These are phyloP conservation scores for Dillenia suffruticosa DNA, from an alignment of 164 flowering plant genomes.

Conservation along the genomic window DNA sequence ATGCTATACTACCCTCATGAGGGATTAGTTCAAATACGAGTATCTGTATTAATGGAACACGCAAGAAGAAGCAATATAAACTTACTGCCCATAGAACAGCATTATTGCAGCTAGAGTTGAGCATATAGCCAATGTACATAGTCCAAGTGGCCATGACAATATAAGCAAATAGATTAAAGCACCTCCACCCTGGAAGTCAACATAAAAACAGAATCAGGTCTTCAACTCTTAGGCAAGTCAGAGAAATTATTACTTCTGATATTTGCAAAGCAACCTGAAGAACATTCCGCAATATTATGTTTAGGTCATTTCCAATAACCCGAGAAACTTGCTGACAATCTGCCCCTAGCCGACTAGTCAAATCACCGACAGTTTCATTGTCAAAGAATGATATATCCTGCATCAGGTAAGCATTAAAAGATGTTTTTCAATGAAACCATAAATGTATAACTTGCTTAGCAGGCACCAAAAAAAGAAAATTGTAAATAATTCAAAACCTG, in stretches of 20 bases:
- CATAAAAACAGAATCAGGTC: constrained; percentile 11
- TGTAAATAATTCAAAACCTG: constrained; percentile 47
- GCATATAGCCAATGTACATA: constrained; percentile 67
- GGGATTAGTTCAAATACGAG: too few relatives aligned
- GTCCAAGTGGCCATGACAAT: constrained; percentile 86
- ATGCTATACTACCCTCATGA: too few relatives aligned
- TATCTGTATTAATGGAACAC: too few relatives aligned
- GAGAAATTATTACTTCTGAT: background rate
- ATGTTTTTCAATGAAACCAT: background rate
- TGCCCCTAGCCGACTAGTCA: constrained; percentile 94
- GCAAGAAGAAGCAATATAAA: constrained; percentile 5
- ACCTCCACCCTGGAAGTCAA: constrained; percentile 61
- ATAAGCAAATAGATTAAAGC: constrained; percentile 72
- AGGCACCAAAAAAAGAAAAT: background rate
- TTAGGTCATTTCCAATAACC: constrained; percentile 92
- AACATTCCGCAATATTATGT: constrained; percentile 70
- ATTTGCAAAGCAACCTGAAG: constrained; percentile 58
- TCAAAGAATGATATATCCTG: constrained; percentile 94
- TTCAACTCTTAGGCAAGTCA: constrained; percentile 5
- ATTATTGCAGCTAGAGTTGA: constrained; percentile 44
- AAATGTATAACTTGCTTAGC: background rate
- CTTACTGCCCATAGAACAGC: constrained; percentile 78
- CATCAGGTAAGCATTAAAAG: constrained; percentile 17
- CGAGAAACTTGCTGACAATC: constrained; percentile 97
- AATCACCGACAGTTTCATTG: constrained; percentile 79